Base-by-base conservation (phyloP, 306 rosid genomes). In the Sesbania bispinosa region DNA sequence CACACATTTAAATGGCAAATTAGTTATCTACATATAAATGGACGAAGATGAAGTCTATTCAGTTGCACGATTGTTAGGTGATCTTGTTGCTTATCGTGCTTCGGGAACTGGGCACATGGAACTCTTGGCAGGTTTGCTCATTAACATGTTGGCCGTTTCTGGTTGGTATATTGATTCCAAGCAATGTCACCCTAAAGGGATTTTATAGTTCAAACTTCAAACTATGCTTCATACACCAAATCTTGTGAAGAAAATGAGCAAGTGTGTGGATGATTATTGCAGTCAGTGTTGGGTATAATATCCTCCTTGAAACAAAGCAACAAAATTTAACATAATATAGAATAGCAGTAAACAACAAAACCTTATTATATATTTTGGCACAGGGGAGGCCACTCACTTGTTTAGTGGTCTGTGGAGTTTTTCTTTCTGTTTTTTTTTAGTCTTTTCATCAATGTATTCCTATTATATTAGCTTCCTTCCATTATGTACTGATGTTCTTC, bases 21-120 rank as follows among this genome's bases (percentile, higher is more conserved):
- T n/a, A n/a, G n/a, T n/a, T n/a, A n/a, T n/a, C n/a, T n/a, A n/a
- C n/a, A n/a, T n/a, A n/a, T n/a, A n/a, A n/a, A n/a, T 67, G 78
- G 93, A 86, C 62, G 93, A 92, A 79, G 98, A 93, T 84, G 90
- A 93, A 76, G 86, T 93, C 76, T 86, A 86, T 54, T 90, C 93
- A 6, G 96, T 93, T 41, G 98, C 98, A 35, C 87, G 86, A 26
- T 78, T 93, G 45, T 65, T 93, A 53, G 96, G 96, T 13, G 98
- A 93, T 59, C 91, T 93, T 32, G 98, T 93, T 79, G 89, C 98
- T 60, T 92, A 92, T 77, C 98, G 96, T 42, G 92, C 98, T 42
- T 83, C 96, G 6, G 96, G 96, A 73, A 93, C 96, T 13, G 91
- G 98, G 35, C 96, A 93, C 80, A 50, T 93, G 79, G 95, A 90